These are phyloP conservation scores for Prunus padus DNA, from an alignment of 306 rosid genomes.

Conservation along the genomic window DNA sequence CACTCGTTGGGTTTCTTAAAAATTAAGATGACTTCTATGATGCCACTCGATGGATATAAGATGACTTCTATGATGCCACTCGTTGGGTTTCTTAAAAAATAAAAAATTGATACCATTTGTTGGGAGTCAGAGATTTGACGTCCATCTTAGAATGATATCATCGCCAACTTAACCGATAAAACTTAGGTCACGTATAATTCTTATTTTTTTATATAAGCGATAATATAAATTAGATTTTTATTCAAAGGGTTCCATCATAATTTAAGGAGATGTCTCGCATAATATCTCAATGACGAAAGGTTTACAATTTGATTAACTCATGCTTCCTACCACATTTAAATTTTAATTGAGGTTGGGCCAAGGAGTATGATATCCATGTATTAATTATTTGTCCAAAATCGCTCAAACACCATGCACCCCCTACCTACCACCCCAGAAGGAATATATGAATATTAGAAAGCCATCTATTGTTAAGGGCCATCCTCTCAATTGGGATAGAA, in stretches of 20 bases:
- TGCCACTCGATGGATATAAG: too few relatives aligned
- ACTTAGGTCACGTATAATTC: background rate
- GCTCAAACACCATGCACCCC: slow-evolving; percentile 12
- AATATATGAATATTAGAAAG: background rate
- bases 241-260: background rate
- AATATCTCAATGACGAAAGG: background rate
- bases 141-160: background rate
- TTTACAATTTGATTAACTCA: background rate
- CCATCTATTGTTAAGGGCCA: background rate
- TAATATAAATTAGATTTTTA: background rate
- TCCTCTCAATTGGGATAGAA: background rate
- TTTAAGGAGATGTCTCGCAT: background rate
- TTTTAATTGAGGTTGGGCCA: background rate
- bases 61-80: background rate
- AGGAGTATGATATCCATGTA: slow-evolving; percentile 12
- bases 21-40: too few relatives aligned
- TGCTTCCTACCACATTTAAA: background rate
- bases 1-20: too few relatives aligned
- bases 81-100: background rate
- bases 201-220: too few relatives aligned
- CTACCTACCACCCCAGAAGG: slow-evolving; percentile 2
- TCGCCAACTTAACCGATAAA: background rate
- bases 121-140: too few relatives aligned
- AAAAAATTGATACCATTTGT: too few relatives aligned
- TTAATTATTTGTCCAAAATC: background rate